phyloP scores from a whole-genome alignment of 2,329 filamentous ascomycete species.

The Neodidymelliopsis sp. region DNA sequence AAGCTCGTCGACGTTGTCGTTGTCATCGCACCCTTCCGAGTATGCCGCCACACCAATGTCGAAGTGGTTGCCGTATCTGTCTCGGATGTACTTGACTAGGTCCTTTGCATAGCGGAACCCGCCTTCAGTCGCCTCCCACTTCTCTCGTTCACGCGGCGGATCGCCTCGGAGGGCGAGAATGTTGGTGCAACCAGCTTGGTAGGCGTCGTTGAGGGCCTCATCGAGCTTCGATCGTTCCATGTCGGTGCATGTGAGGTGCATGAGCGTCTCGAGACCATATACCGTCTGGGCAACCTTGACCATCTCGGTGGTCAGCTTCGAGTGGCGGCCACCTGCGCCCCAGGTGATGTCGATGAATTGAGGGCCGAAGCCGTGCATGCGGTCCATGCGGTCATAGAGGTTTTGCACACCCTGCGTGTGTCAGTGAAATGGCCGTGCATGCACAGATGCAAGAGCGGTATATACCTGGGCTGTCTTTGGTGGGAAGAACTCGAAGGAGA shows the following conservation, averaged over 20 bases:
- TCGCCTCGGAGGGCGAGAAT: constrained; percentile 94
- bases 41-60: constrained; percentile 98
- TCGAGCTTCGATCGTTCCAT: constrained; percentile 95
- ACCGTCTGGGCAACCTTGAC: constrained; percentile 93
- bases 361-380: constrained; percentile 93
- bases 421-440: constrained; percentile 18
- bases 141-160: constrained; percentile 90
- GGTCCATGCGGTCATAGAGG: constrained; percentile 98
- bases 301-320: constrained; percentile 96
- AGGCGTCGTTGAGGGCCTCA: constrained; percentile 83
- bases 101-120: constrained; percentile 94
- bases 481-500: constrained; percentile 99
- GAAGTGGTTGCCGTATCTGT: constrained; percentile 86
- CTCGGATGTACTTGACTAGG: constrained; percentile 82
- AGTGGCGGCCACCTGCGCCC: constrained; percentile 92
- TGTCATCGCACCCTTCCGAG: constrained; percentile 93
- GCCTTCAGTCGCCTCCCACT: constrained; percentile 87
- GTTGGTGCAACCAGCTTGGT: constrained; percentile 96
- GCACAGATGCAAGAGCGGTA: neutral
- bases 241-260: constrained; percentile 98
- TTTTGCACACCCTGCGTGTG: constrained; percentile 82
- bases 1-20: constrained; percentile 82
- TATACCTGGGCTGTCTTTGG: constrained; percentile 85
- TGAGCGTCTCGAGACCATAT: constrained; percentile 96
- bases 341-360: constrained; percentile 98